Evolutionary conservation across 805 yeast species (phyloP).

Genomic region (Metschnikowia bowlesiae): DNA sequence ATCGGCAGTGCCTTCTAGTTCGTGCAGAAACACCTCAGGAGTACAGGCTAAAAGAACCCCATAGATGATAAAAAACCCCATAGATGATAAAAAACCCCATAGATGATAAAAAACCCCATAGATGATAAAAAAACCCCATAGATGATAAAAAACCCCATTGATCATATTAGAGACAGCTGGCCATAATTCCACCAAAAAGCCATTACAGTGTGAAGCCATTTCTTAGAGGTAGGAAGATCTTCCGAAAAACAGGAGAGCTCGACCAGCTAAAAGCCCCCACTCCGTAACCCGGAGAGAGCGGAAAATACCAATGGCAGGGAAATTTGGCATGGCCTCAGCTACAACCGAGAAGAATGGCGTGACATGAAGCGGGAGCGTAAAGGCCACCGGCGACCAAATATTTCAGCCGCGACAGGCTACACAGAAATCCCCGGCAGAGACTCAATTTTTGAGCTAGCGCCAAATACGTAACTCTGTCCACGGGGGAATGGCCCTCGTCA

Average conservation of each 20-base stretch:
- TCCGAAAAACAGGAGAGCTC: constrained; percentile 25
- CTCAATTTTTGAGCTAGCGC: constrained; percentile 35
- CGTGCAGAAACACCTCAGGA: constrained; percentile 54
- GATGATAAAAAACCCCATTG: constrained; percentile 45
- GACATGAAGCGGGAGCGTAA: constrained; percentile 22
- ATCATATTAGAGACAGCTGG: constrained; percentile 43
- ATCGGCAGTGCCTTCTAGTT: constrained; percentile 51
- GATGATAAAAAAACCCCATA: too few species aligned
- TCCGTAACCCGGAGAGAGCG: constrained; percentile 27
- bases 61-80: constrained; percentile 45
- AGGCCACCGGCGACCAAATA: constrained; percentile 25
- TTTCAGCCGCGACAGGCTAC: constrained; percentile 22
- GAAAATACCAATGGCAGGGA: constrained; percentile 20
- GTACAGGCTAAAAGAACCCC: constrained; percentile 63
- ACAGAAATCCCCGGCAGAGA: constrained; percentile 20
- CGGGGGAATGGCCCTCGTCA: constrained; percentile 35
- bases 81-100: constrained; percentile 46
- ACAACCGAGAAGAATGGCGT: constrained; percentile 21
- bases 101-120: too few species aligned
- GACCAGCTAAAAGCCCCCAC: constrained; percentile 26
- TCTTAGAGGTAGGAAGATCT: constrained; percentile 21
- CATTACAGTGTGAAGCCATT: constrained; percentile 23
- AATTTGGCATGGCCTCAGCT: constrained; percentile 22
- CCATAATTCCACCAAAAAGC: constrained; percentile 31
- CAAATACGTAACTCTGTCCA: constrained; percentile 30